A percentile compares a stretch with the other conserved stretches of the same genome.
phyloP scores from a whole-genome alignment of 2,329 filamentous ascomycete species.

The Albophoma yamanashiensis region DNA sequence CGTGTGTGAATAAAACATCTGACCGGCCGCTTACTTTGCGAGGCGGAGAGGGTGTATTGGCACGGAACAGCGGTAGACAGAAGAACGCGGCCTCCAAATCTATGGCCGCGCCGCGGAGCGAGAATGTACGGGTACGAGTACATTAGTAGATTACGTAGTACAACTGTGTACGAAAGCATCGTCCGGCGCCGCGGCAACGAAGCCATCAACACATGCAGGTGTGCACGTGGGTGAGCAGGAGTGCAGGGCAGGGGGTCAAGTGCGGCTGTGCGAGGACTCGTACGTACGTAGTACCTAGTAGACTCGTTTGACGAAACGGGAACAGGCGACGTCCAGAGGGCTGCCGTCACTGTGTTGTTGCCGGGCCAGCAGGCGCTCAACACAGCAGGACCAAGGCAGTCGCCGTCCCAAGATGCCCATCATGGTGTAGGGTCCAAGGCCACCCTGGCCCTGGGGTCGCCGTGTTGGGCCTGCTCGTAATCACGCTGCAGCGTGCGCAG shows the following conservation, averaged over 20 bases:
- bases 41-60: background rate
- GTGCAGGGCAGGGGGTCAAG: background rate
- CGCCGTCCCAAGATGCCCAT: background rate
- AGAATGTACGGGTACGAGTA: too few relatives aligned
- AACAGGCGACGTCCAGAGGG: background rate
- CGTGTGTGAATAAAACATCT: background rate
- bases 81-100: background rate
- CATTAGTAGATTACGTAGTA: too few relatives aligned
- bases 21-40: background rate
- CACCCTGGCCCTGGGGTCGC: background rate
- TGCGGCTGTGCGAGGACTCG: background rate
- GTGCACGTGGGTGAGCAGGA: background rate
- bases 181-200: background rate
- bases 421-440: background rate
- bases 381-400: background rate
- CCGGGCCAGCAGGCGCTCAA: conserved; percentile 3
- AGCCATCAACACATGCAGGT: background rate
- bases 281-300: too few relatives aligned
- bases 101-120: too few relatives aligned
- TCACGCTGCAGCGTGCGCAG: background rate
- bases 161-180: background rate
- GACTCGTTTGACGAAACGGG: background rate
- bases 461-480: background rate
- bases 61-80: background rate
- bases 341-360: background rate